These are phyloP conservation scores for Botryosphaeria agaves DNA, from an alignment of 2,329 filamentous ascomycete species.

Conservation along the genomic window DNA sequence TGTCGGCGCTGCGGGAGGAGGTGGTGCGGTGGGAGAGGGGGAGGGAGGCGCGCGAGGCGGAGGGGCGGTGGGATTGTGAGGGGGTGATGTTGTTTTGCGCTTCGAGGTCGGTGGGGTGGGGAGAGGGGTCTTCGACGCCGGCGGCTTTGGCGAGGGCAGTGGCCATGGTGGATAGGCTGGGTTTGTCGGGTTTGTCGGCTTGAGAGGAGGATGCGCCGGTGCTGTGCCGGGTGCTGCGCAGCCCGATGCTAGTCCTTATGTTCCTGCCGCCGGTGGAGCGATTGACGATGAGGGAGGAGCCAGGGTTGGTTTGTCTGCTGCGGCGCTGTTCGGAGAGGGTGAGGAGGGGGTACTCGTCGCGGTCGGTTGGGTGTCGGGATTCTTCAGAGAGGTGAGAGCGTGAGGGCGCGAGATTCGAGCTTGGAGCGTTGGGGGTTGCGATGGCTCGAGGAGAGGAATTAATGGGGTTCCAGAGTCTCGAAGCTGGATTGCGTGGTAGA, in stretches of 20 bases:
- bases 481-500: slow-evolving; percentile 22
- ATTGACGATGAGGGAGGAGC: slow-evolving; percentile 18
- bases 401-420: slow-evolving; percentile 15
- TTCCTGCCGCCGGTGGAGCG: slow-evolving; percentile 26
- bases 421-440: slow-evolving; percentile 24
- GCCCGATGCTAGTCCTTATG: slow-evolving; percentile 33
- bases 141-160: slow-evolving; percentile 6
- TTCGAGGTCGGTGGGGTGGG: not conserved
- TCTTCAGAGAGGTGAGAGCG: no score
- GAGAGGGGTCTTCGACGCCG: slow-evolving; percentile 4
- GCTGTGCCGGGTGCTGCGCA: slow-evolving; percentile 23
- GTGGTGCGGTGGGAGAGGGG: slow-evolving; percentile 15
- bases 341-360: slow-evolving; percentile 37
- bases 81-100: no score
- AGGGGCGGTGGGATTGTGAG: not conserved
- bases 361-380: slow-evolving; percentile 17
- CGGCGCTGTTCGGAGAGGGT: slow-evolving; percentile 39
- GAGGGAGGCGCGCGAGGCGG: slow-evolving; percentile 8
- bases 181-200: slow-evolving; percentile 10
- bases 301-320: slow-evolving; percentile 29
- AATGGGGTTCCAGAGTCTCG: slow-evolving; percentile 42
- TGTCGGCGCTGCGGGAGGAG: not conserved
- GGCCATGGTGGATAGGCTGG: slow-evolving; percentile 12
- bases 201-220: slow-evolving; percentile 4
- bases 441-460: slow-evolving; percentile 38